Base-by-base conservation (phyloP, 2,329 filamentous ascomycete species). In the Penicillium italicum region DNA sequence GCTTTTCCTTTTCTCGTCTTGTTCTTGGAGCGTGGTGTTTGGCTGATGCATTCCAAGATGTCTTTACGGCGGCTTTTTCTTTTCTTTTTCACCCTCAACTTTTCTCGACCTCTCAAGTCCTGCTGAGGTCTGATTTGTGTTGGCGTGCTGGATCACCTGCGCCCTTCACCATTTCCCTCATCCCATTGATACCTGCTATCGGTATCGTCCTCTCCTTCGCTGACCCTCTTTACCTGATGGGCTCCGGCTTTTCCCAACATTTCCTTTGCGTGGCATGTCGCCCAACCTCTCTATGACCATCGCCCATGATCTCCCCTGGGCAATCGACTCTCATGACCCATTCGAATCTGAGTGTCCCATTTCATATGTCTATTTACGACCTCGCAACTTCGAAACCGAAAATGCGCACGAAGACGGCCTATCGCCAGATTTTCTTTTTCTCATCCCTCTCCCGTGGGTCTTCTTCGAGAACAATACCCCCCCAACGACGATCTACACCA, bases 21-120 rank as follows among this genome's bases (percentile, higher is more conserved):
- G 56, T 66, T 51, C 40, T 62, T 59, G 64, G 58, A 66, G 64
- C 63, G 61, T 64, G 63, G 60, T 58, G 52, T 62, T 65, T 51
- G 56, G 20, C 38, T 57, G 49, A 48, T 60, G 55, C 28, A 50
- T 57, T 40, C 38, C 16, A 28, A 47, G 50, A 63, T 64, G 50
- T 47, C 49, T 61, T 58, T 59, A 55, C 45, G 33, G 42, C 54
- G 50, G 49, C 30, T 50, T 58, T 56, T 55, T 59, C 40, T 44
- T 52, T 50, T 61, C 55, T 45, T 36, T 43, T 45, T 54, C 45
- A 28, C 60, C 65, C 47, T 66, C 63, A 30, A 62, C 59, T 48
- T 61, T 52, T 54, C 53, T 56, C 52, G 11, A 44, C 34, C 36
- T 31, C 33, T 16, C 22, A 16, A 24, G 51, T 41, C 9, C 16